Evolutionary conservation across 257 asterid genomes (phyloP).

Genomic region (Nemophila menziesii): DNA sequence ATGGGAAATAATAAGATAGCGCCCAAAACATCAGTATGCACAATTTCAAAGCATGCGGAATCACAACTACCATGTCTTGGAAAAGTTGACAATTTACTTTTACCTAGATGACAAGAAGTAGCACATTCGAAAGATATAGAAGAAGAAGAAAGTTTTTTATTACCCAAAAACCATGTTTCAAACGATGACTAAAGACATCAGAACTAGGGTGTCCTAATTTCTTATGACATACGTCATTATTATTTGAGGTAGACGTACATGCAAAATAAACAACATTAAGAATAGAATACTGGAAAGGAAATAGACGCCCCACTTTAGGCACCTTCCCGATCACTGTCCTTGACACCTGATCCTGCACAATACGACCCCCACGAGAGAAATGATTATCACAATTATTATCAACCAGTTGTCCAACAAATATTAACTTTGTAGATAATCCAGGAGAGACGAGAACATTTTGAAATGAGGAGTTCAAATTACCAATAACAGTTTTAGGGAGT

Average conservation of each 20-base stretch:
- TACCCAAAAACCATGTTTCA: slow-evolving; percentile 5
- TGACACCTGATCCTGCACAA: background rate
- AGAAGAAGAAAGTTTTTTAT: background rate
- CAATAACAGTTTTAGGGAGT: slow-evolving; percentile 3
- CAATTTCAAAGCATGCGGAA: no score
- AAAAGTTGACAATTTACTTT: no score
- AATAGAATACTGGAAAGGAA: no score
- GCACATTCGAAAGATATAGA: slow-evolving; percentile 5
- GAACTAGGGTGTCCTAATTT: slow-evolving; percentile 5
- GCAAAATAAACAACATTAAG: no score
- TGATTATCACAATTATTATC: background rate
- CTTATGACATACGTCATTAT: no score
- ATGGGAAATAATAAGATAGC: no score
- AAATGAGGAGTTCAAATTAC: no score
- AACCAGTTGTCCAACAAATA: slow-evolving; percentile 2
- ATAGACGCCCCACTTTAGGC: slow-evolving; percentile 5
- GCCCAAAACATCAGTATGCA: no score
- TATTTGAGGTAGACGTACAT: no score
- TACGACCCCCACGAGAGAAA: slow-evolving; percentile 3
- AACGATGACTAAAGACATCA: background rate
- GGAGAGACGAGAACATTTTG: no score
- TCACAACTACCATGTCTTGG: no score
- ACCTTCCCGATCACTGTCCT: slow-evolving; percentile 2
- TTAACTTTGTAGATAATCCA: no score
- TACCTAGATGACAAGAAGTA: slow-evolving; percentile 10